Evolutionary conservation across 495 filamentous ascomycete genomes (phyloP).

Genomic region (Cryomyces minteri): DNA sequence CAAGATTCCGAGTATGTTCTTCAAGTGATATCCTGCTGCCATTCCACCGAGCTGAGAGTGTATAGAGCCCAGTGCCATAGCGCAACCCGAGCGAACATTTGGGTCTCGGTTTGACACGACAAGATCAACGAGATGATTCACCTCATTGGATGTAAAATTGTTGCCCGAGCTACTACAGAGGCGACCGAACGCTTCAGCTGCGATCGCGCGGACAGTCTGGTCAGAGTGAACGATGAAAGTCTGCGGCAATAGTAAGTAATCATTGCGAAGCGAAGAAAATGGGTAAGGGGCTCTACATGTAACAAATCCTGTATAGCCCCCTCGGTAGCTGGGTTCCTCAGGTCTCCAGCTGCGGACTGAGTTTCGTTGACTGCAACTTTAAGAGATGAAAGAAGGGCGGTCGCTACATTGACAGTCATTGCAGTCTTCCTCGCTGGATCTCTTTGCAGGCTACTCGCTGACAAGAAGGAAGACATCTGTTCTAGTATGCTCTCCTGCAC

Average conservation of each 20-base stretch:
- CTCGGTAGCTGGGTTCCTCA: slow-evolving; percentile 60
- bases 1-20: slow-evolving; percentile 84
- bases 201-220: slow-evolving; percentile 67
- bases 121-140: slow-evolving; percentile 82
- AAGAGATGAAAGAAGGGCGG: slow-evolving; percentile 58
- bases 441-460: slow-evolving; percentile 59
- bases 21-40: slow-evolving; percentile 93
- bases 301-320: slow-evolving; percentile 75
- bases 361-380: slow-evolving; percentile 74
- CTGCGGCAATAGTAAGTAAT: slow-evolving; percentile 16
- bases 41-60: slow-evolving; percentile 93
- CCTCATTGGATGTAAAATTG: slow-evolving; percentile 67
- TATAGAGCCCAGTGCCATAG: slow-evolving; percentile 81
- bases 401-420: slow-evolving; percentile 75
- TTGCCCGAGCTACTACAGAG: slow-evolving; percentile 83
- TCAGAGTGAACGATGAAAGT: slow-evolving; percentile 65
- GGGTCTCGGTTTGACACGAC: slow-evolving; percentile 89
- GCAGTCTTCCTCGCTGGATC: slow-evolving; percentile 79
- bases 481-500: slow-evolving; percentile 93
- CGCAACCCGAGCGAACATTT: slow-evolving; percentile 81
- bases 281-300: slow-evolving; percentile 25
- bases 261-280: background rate
- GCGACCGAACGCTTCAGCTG: slow-evolving; percentile 72
- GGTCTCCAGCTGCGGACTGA: slow-evolving; percentile 47
- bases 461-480: slow-evolving; percentile 73